Conservation (phyloP, 2,329 filamentous ascomycete species). For the Aspergillus ustus region DNA sequence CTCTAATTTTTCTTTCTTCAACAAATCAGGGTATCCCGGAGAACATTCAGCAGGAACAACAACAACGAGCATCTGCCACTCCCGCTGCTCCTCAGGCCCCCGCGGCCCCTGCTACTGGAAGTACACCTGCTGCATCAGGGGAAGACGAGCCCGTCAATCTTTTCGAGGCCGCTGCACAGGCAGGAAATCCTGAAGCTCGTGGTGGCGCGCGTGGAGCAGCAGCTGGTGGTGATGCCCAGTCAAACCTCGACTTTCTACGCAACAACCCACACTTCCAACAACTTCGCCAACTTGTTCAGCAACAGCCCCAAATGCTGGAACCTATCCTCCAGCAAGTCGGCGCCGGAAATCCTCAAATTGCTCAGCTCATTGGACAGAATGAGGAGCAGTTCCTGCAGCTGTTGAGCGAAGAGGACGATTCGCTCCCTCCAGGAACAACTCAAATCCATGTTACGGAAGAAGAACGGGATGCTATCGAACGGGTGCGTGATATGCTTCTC, state of each 20-base stretch:
- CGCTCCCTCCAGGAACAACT: constrained; percentile 82
- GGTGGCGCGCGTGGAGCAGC: constrained; percentile 46
- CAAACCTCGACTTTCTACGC: constrained; percentile 89
- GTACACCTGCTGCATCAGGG: constrained; percentile 43
- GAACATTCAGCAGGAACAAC: constrained; percentile 73
- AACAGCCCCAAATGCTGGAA: constrained; percentile 97
- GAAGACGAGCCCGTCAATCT: constrained; percentile 76
- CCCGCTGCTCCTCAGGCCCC: constrained; percentile 49
- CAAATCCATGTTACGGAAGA: constrained; percentile 92
- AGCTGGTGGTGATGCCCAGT: constrained; percentile 61
- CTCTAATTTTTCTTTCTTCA: constrained; percentile 12
- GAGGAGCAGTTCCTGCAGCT: constrained; percentile 92
- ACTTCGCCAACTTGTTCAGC: constrained; percentile 93
- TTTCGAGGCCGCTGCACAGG: constrained; percentile 89
- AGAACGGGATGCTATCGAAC: constrained; percentile 94
- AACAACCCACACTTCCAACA: constrained; percentile 98
- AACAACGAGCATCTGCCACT: constrained; percentile 54
- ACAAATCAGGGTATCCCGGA: constrained; percentile 81
- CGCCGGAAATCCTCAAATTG: constrained; percentile 91
- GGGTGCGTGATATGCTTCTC: constrained; percentile 61
- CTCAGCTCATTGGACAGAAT: constrained; percentile 87
- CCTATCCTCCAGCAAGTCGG: constrained; percentile 96
- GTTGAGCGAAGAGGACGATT: constrained; percentile 87
- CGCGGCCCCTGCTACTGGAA: constrained; percentile 34
- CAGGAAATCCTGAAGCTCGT: constrained; percentile 53